Conservation (phyloP, 768 basidiomycete genomes). For the Pleurotus citrinopileatus region DNA sequence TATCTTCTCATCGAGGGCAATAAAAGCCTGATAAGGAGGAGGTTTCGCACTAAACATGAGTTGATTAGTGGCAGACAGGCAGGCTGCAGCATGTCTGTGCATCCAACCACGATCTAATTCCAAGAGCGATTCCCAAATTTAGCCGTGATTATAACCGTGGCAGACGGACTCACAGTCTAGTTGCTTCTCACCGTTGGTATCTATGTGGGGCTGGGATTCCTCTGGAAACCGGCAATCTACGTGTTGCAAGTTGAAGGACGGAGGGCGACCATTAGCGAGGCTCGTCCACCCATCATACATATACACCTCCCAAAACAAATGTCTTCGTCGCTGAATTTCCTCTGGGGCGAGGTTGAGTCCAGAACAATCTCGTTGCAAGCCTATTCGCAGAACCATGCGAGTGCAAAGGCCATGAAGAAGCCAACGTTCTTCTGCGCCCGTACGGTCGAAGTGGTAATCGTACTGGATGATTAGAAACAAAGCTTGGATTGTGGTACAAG, state of each 20-base stretch:
- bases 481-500: constrained; percentile 44
- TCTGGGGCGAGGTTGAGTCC: constrained; percentile 42
- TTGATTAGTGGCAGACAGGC: constrained; percentile 39
- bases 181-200: constrained; percentile 31
- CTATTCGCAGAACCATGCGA: constrained; percentile 41
- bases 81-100: constrained; percentile 40
- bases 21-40: constrained; percentile 39
- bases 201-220: constrained; percentile 31
- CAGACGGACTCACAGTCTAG: constrained; percentile 37
- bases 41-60: constrained; percentile 37
- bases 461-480: constrained; percentile 42
- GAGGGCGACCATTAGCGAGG: constrained; percentile 49
- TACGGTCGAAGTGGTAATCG: constrained; percentile 38
- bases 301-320: constrained; percentile 54
- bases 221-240: constrained; percentile 52
- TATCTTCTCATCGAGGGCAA: constrained; percentile 49
- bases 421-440: constrained; percentile 46
- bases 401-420: constrained; percentile 42
- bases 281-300: constrained; percentile 51
- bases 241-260: constrained; percentile 41
- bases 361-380: constrained; percentile 49
- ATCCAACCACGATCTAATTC: constrained; percentile 43
- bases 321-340: constrained; percentile 43
- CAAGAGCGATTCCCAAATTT: not conserved
- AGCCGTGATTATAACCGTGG: no score